Evolutionary conservation across 2,329 filamentous ascomycete species (phyloP), one percentile per base, ranked within the genome.

Genomic region (Colletotrichum spaethianum): DNA sequence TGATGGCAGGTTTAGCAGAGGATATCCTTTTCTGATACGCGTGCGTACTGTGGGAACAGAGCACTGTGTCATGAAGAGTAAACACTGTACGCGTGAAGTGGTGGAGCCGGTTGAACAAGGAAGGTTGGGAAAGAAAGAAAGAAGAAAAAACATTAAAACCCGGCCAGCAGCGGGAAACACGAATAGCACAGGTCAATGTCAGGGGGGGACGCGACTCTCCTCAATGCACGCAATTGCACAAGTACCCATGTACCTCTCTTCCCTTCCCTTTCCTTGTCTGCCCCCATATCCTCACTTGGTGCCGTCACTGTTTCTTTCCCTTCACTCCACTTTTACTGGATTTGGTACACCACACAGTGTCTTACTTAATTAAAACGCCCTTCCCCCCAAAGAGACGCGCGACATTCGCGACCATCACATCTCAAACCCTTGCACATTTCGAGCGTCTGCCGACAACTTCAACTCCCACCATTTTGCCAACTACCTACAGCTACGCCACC

Each of bases 341-440:
- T 31, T 14, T 55, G 11, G 31, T 36, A 55, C 20, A n/a, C 28
- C 59, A 50, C 46, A 63, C 60, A 63, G 60, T 63, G 65, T 60
- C 23, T 52, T 33, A 36, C 64, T 72, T 68, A 52, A 70, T 72
- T 64, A 70, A 72, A 67, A 56, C 70, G 53, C 56, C 53, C 44
- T 48, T 38, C 63, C 63, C 65, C 60, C 66, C 20, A 26, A 56
- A 72, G 70, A 56, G 70, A 72, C 70, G 70, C 70, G 70, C 66
- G 65, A 69, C 59, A 59, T 63, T 69, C 69, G 70, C 70, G 70
- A 69, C 53, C 38, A 28, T 38, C 53, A 23, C 46, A 55, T 70
- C 46, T 70, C 60, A 70, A 63, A 70, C 60, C 70, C 70, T 70
- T 69, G 66, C 55, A 70, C 69, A 66, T 53, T 50, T 50, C 69